Conservation (phyloP, 805 yeast species). For the Metschnikowia noctiluminum region DNA sequence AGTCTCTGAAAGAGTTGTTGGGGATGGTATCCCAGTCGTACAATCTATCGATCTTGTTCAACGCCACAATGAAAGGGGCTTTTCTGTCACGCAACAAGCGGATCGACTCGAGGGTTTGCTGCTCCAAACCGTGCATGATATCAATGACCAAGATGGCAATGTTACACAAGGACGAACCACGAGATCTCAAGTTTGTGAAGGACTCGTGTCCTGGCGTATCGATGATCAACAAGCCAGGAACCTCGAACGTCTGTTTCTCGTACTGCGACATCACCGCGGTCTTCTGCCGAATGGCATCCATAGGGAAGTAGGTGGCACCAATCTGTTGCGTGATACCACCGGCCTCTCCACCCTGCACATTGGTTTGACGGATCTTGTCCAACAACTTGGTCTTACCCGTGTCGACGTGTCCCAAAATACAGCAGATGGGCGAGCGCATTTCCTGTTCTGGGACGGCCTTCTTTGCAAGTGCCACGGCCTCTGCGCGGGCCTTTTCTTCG, state of each 20-base stretch:
- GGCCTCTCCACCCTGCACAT: slow-evolving; percentile 99
- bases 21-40: slow-evolving; percentile 92
- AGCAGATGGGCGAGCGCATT: slow-evolving; percentile 97
- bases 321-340: slow-evolving; percentile 99
- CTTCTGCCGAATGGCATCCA: slow-evolving; percentile 86
- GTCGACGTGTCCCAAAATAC: slow-evolving; percentile 99
- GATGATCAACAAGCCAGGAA: slow-evolving; percentile 93
- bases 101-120: slow-evolving; percentile 93
- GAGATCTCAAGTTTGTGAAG: slow-evolving; percentile 92
- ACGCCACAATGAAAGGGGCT: slow-evolving; percentile 96
- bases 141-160: slow-evolving; percentile 98
- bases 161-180: slow-evolving; percentile 99
- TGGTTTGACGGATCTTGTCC: slow-evolving; percentile 97
- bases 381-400: slow-evolving; percentile 97
- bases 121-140: slow-evolving; percentile 99
- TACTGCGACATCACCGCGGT: slow-evolving; percentile 86
- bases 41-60: slow-evolving; percentile 95
- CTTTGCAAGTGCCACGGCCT: slow-evolving; percentile 23
- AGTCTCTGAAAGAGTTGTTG: slow-evolving; percentile 94
- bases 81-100: slow-evolving; percentile 90
- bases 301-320: slow-evolving; percentile 99
- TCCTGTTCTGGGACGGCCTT: slow-evolving; percentile 39
- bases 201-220: slow-evolving; percentile 99
- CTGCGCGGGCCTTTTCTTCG: slow-evolving; percentile 18
- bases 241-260: slow-evolving; percentile 84